phyloP scores from a whole-genome alignment of 495 filamentous ascomycete genomes.

The Immersiella caudata region DNA sequence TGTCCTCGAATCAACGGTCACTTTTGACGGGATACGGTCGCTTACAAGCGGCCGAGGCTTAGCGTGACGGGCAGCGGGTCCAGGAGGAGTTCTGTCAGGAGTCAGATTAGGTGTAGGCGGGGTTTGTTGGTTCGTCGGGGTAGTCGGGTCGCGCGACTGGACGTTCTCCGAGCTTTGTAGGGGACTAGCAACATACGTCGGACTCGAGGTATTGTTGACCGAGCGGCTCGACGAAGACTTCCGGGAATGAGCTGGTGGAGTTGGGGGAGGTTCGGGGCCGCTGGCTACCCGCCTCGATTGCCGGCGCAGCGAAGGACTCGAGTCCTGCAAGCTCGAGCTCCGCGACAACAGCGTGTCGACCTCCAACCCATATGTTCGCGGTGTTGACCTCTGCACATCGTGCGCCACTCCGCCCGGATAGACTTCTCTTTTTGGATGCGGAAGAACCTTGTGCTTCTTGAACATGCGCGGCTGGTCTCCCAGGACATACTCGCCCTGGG shows the following conservation, averaged over 20 bases:
- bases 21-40: slow-evolving; percentile 50
- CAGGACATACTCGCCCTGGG: slow-evolving; percentile 29
- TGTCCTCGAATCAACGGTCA: slow-evolving; percentile 58
- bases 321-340: slow-evolving; percentile 30
- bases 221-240: slow-evolving; percentile 51
- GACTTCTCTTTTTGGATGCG: slow-evolving; percentile 48
- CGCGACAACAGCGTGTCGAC: slow-evolving; percentile 28
- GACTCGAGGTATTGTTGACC: slow-evolving; percentile 35
- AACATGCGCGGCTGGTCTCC: slow-evolving; percentile 44
- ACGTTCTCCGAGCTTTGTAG: slow-evolving; percentile 38
- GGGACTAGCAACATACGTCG: slow-evolving; percentile 38
- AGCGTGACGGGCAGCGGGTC: slow-evolving; percentile 37
- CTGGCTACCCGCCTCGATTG: slow-evolving; percentile 34
- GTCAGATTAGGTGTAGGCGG: slow-evolving; percentile 73
- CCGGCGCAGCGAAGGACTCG: slow-evolving; percentile 31
- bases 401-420: slow-evolving; percentile 2
- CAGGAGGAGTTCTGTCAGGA: slow-evolving; percentile 72
- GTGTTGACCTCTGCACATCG: slow-evolving; percentile 23
- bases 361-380: slow-evolving; percentile 23
- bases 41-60: slow-evolving; percentile 43
- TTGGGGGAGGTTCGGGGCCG: slow-evolving; percentile 53
- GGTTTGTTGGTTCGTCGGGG: slow-evolving; percentile 64
- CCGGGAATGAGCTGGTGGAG: slow-evolving; percentile 57
- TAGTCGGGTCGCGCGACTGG: slow-evolving; percentile 46
- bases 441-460: slow-evolving; percentile 59